These are phyloP conservation scores for Ananas comosus DNA, from an alignment of 176 grass and related monocot species.

Conservation along the genomic window DNA sequence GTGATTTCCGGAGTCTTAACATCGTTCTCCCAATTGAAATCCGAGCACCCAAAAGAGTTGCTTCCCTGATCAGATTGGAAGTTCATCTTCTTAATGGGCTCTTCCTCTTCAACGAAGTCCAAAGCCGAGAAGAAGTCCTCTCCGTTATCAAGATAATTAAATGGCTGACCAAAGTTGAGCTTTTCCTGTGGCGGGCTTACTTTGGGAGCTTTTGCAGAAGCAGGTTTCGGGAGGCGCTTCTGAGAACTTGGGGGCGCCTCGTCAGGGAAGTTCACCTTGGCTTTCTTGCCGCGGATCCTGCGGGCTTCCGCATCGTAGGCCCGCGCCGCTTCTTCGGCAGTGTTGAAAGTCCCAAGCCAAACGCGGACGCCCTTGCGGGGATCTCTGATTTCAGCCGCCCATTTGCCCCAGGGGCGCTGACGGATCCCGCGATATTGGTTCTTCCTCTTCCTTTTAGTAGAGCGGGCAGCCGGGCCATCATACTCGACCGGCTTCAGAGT, in stretches of 20 bases:
- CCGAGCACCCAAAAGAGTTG: conserved; percentile 12
- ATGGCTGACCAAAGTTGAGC: conserved; percentile 11
- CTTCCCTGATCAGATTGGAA: conserved; percentile 16
- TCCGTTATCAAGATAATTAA: conserved; percentile 23
- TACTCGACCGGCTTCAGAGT: conserved; percentile 30
- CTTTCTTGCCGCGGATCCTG: conserved; percentile 88
- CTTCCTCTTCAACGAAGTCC: conserved; percentile 30
- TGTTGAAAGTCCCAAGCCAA: conserved; percentile 96
- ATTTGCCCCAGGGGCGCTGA: conserved; percentile 95
- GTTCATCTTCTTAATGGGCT: conserved; percentile 13
- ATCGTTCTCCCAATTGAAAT: conserved; percentile 6
- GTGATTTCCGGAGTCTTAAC: conserved; percentile 9
- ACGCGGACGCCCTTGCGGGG: conserved; percentile 88
- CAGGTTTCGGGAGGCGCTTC: conserved; percentile 16
- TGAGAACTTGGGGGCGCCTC: conserved; percentile 30
- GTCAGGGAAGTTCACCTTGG: conserved; percentile 94
- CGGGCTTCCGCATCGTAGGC: conserved; percentile 90
- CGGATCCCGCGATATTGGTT: conserved; percentile 91
- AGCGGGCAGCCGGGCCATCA: conserved; percentile 43
- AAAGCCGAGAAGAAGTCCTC: conserved; percentile 23
- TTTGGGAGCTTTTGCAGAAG: conserved; percentile 26
- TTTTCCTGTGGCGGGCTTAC: conserved; percentile 19
- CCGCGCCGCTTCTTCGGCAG: conserved; percentile 91
- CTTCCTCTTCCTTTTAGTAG: conserved; percentile 79
- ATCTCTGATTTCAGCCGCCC: conserved; percentile 99